These are phyloP conservation scores for Termitomyces sp. DNA, from an alignment of 768 basidiomycete species.

Conservation along the genomic window DNA sequence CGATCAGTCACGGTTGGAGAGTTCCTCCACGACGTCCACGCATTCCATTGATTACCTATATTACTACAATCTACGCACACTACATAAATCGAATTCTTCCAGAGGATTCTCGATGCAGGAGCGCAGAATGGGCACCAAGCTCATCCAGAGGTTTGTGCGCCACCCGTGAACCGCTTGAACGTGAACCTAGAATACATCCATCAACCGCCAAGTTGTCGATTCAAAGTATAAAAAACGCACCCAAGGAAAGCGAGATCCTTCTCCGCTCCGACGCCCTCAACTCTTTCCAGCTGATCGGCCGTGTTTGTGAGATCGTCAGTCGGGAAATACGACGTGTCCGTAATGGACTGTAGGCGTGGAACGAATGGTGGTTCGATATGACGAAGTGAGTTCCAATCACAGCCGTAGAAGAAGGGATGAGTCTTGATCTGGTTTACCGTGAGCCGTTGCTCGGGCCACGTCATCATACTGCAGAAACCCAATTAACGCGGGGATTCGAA, in stretches of 20 bases:
- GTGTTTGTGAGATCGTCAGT: constrained; percentile 84
- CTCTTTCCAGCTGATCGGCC: constrained; percentile 51
- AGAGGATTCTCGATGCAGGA: background rate
- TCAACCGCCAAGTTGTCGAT: background rate
- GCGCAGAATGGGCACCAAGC: background rate
- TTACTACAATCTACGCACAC: background rate
- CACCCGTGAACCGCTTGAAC: constrained; percentile 68
- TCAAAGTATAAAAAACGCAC: constrained; percentile 25
- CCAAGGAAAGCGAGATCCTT: constrained; percentile 65
- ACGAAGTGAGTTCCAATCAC: constrained; percentile 89
- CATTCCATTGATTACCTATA: background rate
- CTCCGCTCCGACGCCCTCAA: constrained; percentile 58
- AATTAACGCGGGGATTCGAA: constrained; percentile 7
- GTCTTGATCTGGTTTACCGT: constrained; percentile 83
- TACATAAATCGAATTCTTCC: background rate
- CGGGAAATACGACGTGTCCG: constrained; percentile 96
- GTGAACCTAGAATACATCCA: constrained; percentile 55
- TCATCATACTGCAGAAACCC: constrained; percentile 64
- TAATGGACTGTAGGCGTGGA: constrained; percentile 85
- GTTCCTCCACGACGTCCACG: too few species aligned
- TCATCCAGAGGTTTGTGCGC: constrained; percentile 18
- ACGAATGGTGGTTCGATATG: constrained; percentile 96
- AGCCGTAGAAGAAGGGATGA: constrained; percentile 93
- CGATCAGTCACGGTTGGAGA: background rate
- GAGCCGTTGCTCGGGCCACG: constrained; percentile 70